Evolutionary conservation across 768 basidiomycete species (phyloP), one percentile per base, ranked within the genome.

Genomic region (Mycena floridula): DNA sequence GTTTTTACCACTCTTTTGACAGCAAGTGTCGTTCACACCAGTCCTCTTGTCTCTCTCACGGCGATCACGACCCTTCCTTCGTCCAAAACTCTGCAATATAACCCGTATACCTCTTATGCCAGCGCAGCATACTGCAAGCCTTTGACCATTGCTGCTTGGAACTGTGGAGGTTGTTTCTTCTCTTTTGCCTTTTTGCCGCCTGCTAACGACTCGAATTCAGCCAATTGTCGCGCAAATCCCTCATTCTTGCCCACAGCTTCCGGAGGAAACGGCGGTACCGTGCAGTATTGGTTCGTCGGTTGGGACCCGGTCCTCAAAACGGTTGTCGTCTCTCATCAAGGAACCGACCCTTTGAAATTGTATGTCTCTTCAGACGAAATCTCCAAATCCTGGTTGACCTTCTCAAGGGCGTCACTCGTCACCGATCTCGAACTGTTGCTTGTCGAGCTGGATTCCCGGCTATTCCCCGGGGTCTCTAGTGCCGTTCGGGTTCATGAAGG

Each of bases 181-280:
- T 16, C 16, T 32, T 25, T 12, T 24, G 38, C 32, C 0, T 11
- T 18, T 16, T 27, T 25, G 20, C 18, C 28, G 13, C 2, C 1
- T 8, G 16, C 26, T 40, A 4, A 28, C 20, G 38, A 20, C 11
- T 24, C 28, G 28, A 24, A 15, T 35, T 8, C 20, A 76, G 76
- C 56, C 0, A 71, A 69, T 40, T 79, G 76, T 48, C 50, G 61
- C 13, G 69, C 70, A 6, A 77, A 74, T 45, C 59, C 74, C 1
- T 58, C 51, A 5, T 79, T 79, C 56, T 50, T 64, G 8, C 74
- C 76, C 8, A 56, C 69, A 21, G 74, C 70, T 2, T 62, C 70
- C 7, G 76, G 76, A 8, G 77, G 76, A 4, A 58, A 77, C 70
- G 76, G 73, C 1, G 41, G 40, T 20, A 43, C 44, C 5, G 51